These are phyloP conservation scores for Veloboletus limbatus DNA, from an alignment of 1,284 basidiomycete genomes.

Conservation along the genomic window DNA sequence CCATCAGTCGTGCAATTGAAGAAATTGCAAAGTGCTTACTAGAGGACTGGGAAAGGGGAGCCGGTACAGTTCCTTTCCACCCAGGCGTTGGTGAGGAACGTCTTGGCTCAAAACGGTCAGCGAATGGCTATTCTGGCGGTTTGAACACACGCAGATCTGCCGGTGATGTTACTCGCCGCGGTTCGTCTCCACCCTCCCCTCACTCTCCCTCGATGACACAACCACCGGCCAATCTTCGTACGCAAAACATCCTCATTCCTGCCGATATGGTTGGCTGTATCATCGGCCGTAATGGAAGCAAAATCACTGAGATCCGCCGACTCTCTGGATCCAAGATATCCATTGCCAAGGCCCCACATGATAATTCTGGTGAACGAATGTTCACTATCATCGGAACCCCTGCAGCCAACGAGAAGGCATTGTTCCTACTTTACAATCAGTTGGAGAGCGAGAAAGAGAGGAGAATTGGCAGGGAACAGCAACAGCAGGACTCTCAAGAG, in stretches of 20 bases:
- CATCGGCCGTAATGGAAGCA: constrained; percentile 94
- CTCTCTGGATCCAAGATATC: constrained; percentile 96
- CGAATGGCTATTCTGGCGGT: constrained; percentile 46
- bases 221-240: constrained; percentile 78
- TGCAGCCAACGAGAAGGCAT: constrained; percentile 94
- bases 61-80: constrained; percentile 94
- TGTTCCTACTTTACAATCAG: constrained; percentile 97
- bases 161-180: constrained; percentile 47
- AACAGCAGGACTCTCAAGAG: constrained; percentile 58
- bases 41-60: constrained; percentile 94
- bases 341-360: constrained; percentile 97
- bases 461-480: constrained; percentile 78
- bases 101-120: constrained; percentile 44
- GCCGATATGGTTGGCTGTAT: constrained; percentile 99
- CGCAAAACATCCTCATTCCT: constrained; percentile 98
- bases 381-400: constrained; percentile 98
- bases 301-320: constrained; percentile 98
- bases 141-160: constrained; percentile 54
- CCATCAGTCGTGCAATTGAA: constrained; percentile 87
- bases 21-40: constrained; percentile 95
- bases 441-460: constrained; percentile 95
- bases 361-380: constrained; percentile 98
- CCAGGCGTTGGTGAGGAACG: constrained; percentile 83
- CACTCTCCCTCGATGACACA: constrained; percentile 50
- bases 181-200: constrained; percentile 57